Conservation (phyloP, 1,139 yeast species). For the Diutina sp. region DNA sequence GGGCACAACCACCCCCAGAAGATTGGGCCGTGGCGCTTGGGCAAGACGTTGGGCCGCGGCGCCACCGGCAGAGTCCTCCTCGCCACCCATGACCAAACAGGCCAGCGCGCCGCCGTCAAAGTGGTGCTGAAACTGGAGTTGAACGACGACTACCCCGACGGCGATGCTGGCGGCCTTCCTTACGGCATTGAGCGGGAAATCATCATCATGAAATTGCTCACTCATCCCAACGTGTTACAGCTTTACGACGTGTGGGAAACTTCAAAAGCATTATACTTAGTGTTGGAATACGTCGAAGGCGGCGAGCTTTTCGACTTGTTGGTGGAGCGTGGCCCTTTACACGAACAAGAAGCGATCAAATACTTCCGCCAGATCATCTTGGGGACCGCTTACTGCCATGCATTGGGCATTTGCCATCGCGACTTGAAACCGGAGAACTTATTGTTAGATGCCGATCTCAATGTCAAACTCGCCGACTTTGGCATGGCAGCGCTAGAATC, state of each 20-base stretch:
- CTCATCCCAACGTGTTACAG: slow-evolving; percentile 66
- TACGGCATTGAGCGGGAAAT: slow-evolving; percentile 78
- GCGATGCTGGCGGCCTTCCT: slow-evolving; percentile 37
- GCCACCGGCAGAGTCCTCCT: slow-evolving; percentile 70
- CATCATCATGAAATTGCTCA: slow-evolving; percentile 66
- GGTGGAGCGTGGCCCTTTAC: slow-evolving; percentile 71
- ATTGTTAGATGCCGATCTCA: slow-evolving; percentile 49
- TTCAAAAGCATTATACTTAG: slow-evolving; percentile 58
- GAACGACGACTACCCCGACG: slow-evolving; percentile 25
- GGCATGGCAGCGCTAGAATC: slow-evolving; percentile 83
- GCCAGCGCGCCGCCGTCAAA: slow-evolving; percentile 71
- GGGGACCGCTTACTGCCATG: slow-evolving; percentile 78
- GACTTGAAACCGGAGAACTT: slow-evolving; percentile 75
- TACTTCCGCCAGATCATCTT: slow-evolving; percentile 64
- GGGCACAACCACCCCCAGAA: slow-evolving; percentile 30
- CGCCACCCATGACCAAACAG: slow-evolving; percentile 57
- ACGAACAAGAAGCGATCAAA: slow-evolving; percentile 60
- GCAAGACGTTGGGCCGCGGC: slow-evolving; percentile 70
- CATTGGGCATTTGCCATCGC: slow-evolving; percentile 69
- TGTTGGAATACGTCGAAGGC: slow-evolving; percentile 72
- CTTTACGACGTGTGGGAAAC: slow-evolving; percentile 81
- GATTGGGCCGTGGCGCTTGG: slow-evolving; percentile 73
- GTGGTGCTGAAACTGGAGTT: slow-evolving; percentile 58
- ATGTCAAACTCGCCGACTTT: slow-evolving; percentile 71
- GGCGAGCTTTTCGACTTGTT: slow-evolving; percentile 69